phyloP scores from a whole-genome alignment of 306 rosid genomes.

The Castanopsis chinensis region DNA sequence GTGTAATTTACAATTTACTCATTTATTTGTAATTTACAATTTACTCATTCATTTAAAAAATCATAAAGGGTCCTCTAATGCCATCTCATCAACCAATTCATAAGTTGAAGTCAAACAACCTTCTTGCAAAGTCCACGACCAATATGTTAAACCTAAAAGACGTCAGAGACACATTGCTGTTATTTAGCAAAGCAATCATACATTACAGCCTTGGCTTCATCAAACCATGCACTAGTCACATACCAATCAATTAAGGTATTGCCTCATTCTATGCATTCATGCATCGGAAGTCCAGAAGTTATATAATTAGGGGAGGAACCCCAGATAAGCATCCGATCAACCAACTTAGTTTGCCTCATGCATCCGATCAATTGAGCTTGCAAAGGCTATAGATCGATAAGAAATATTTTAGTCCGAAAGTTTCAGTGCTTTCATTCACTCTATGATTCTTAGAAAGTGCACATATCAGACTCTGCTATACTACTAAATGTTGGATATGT shows the following conservation, averaged over 20 bases:
- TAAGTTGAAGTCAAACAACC: constrained; percentile 58
- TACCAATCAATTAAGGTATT: constrained; percentile 78
- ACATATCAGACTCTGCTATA: constrained; percentile 85
- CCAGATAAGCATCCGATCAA: constrained; percentile 74
- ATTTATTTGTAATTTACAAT: constrained; percentile 9
- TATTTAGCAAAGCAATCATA: constrained; percentile 43
- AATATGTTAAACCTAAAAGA: constrained; percentile 71
- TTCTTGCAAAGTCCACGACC: constrained; percentile 77
- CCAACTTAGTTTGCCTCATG: constrained; percentile 70
- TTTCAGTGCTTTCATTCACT: constrained; percentile 56
- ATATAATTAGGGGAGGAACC: constrained; percentile 64
- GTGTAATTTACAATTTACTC: too few species aligned
- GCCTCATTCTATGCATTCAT: constrained; percentile 62
- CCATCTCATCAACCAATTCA: constrained; percentile 61
- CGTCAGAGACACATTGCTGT: constrained; percentile 63
- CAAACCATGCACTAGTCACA: constrained; percentile 57
- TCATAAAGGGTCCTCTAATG: constrained; percentile 50
- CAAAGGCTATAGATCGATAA: constrained; percentile 84
- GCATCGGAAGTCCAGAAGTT: constrained; percentile 73
- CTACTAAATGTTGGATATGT: constrained; percentile 31
- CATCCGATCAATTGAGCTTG: constrained; percentile 41
- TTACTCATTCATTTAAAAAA: constrained; percentile 37
- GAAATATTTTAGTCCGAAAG: constrained; percentile 78
- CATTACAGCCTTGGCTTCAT: constrained; percentile 65
- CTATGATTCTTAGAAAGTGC: constrained; percentile 58